These are phyloP conservation scores for Sporothrix humicola DNA, from an alignment of 2,329 filamentous ascomycete genomes.

Conservation along the genomic window DNA sequence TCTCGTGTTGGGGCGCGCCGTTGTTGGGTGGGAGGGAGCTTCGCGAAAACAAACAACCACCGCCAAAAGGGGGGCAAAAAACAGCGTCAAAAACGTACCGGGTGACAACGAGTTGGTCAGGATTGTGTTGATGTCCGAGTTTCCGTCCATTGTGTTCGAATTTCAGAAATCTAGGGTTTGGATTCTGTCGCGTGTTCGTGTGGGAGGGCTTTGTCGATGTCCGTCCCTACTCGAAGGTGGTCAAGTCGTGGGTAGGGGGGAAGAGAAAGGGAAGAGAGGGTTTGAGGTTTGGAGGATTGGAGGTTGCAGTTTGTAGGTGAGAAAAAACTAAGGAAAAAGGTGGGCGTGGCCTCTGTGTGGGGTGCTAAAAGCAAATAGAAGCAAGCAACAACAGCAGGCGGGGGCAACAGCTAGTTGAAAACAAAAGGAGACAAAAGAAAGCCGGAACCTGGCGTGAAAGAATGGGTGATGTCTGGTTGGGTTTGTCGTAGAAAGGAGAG, in stretches of 20 bases:
- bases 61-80: slow-evolving; percentile 6
- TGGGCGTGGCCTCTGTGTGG: slow-evolving; percentile 31
- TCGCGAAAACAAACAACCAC: slow-evolving; percentile 33
- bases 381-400: neutral
- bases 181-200: slow-evolving; percentile 19
- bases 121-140: slow-evolving; percentile 95
- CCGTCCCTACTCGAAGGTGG: slow-evolving; percentile 29
- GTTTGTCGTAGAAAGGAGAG: slow-evolving; percentile 9
- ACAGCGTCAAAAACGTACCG: slow-evolving; percentile 63
- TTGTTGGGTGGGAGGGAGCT: slow-evolving; percentile 32
- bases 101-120: slow-evolving; percentile 95
- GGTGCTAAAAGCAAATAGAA: slow-evolving; percentile 8
- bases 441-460: slow-evolving; percentile 17
- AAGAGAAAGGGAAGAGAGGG: slow-evolving; percentile 4
- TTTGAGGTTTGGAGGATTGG: neutral
- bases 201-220: slow-evolving; percentile 20
- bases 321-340: slow-evolving; percentile 30
- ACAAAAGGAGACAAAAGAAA: slow-evolving; percentile 10
- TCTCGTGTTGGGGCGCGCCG: neutral
- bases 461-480: slow-evolving; percentile 9
- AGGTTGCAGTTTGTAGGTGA: slow-evolving; percentile 15
- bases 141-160: slow-evolving; percentile 66
- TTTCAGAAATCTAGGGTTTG: neutral
- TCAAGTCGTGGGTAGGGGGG: neutral
- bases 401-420: slow-evolving; percentile 9